Conservation (phyloP, 1,139 yeast species). For the Candida tropicalis region DNA sequence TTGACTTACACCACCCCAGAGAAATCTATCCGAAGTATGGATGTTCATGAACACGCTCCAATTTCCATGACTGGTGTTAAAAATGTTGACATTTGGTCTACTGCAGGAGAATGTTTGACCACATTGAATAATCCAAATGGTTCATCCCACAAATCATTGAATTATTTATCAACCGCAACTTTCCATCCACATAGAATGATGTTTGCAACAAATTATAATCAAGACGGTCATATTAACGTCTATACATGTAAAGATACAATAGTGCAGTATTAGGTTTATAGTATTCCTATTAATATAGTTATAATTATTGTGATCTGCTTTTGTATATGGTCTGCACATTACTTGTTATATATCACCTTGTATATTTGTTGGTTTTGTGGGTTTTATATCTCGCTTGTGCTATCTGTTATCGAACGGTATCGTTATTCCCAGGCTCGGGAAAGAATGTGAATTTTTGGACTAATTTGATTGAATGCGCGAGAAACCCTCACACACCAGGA, state of each 20-base stretch:
- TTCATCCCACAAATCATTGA: slow-evolving; percentile 42
- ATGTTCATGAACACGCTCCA: slow-evolving; percentile 96
- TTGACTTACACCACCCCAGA: slow-evolving; percentile 60
- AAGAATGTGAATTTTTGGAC: neutral
- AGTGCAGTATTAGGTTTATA: slow-evolving; percentile 43
- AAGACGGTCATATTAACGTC: slow-evolving; percentile 73
- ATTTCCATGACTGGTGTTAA: slow-evolving; percentile 85
- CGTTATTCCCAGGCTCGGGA: slow-evolving; percentile 2
- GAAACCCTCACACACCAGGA: too few relatives aligned
- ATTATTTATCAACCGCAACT: slow-evolving; percentile 64
- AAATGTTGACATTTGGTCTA: slow-evolving; percentile 82
- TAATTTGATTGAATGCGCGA: neutral
- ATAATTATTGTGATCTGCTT: neutral
- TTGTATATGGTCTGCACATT: neutral
- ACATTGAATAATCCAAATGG: slow-evolving; percentile 60
- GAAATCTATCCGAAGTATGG: slow-evolving; percentile 69
- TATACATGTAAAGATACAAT: slow-evolving; percentile 50
- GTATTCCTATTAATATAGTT: neutral
- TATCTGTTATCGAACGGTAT: neutral
- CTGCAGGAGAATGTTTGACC: slow-evolving; percentile 73
- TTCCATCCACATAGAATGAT: slow-evolving; percentile 97
- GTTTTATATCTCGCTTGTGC: slow-evolving; percentile 1
- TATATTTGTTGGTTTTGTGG: neutral
- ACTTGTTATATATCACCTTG: neutral
- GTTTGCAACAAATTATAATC: slow-evolving; percentile 83